Evolutionary conservation across 129 eudicot species (phyloP).

Genomic region (Glebionis coronaria): DNA sequence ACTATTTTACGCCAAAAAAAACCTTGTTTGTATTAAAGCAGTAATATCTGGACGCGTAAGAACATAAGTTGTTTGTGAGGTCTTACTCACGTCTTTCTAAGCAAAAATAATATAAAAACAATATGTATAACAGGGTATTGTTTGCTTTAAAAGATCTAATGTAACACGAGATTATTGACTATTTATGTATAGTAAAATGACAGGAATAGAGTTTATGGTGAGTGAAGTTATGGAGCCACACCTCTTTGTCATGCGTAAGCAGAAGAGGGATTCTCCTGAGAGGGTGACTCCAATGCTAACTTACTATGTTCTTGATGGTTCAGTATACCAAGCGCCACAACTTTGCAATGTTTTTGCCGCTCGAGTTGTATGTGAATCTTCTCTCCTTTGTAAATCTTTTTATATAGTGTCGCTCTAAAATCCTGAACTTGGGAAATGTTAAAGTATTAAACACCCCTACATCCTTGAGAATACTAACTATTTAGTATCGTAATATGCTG

Average conservation of each 20-base stretch:
- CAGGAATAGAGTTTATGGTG: conserved; percentile 66
- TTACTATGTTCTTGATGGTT: conserved; percentile 88
- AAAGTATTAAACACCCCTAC: not conserved
- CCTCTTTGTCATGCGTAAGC: conserved; percentile 84
- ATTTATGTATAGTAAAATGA: conserved; percentile 65
- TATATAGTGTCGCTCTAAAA: too few species aligned
- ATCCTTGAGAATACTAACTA: not conserved
- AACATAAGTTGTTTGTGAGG: too few species aligned
- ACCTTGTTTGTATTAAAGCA: not conserved
- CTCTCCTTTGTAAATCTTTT: conserved; percentile 1
- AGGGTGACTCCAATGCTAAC: conserved; percentile 90
- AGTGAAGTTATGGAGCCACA: conserved; percentile 89
- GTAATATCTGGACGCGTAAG: not conserved
- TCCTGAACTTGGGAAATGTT: not conserved
- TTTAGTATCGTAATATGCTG: not conserved
- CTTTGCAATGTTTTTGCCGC: conserved; percentile 92
- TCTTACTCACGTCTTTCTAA: not conserved
- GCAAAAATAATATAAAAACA: not conserved
- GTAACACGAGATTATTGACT: conserved; percentile 4
- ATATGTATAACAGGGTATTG: not conserved
- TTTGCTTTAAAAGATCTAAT: not conserved
- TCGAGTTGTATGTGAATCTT: conserved; percentile 66
- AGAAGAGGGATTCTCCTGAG: conserved; percentile 71
- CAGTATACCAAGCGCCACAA: conserved; percentile 96
- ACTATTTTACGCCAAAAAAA: too few species aligned